A percentile compares a stretch with the other conserved stretches of the same genome.
Conservation (phyloP, 768 basidiomycete genomes). For the Pisolithus marmoratus region DNA sequence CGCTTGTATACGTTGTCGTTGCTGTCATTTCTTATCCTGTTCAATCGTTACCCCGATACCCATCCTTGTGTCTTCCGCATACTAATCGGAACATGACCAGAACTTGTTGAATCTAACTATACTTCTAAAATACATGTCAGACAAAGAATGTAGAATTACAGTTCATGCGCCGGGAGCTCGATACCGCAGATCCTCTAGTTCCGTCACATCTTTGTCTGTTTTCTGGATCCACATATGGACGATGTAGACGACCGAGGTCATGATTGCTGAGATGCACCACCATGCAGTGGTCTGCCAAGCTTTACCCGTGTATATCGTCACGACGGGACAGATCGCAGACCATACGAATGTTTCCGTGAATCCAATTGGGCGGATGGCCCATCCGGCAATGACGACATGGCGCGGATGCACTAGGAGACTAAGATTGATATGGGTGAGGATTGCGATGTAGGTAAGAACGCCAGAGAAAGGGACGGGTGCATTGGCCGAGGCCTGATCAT, state of each 20-base stretch:
- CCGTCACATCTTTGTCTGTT: slow-evolving; percentile 41
- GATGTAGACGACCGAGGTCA: slow-evolving; percentile 42
- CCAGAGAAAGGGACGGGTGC: slow-evolving; percentile 40
- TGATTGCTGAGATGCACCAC: slow-evolving; percentile 42
- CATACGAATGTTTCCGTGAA: slow-evolving; percentile 29
- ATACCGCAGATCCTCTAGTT: slow-evolving; percentile 52
- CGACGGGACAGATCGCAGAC: slow-evolving; percentile 43
- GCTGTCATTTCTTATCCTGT: background rate
- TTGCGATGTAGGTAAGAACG: slow-evolving; percentile 42
- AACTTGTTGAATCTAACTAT: no score
- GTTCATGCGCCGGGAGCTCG: slow-evolving; percentile 46
- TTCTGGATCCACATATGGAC: slow-evolving; percentile 40
- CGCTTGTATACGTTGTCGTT: background rate
- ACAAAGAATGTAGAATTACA: background rate
- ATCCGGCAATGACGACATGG: slow-evolving; percentile 21
- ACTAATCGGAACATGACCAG: background rate
- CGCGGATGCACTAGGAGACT: slow-evolving; percentile 36
- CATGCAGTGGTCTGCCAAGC: slow-evolving; percentile 51
- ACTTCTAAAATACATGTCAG: no score
- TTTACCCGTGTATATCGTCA: slow-evolving; percentile 42
- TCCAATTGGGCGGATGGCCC: slow-evolving; percentile 26
- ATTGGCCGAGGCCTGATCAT: slow-evolving; percentile 6
- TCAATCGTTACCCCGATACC: background rate
- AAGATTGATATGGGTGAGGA: slow-evolving; percentile 49
- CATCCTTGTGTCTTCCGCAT: background rate